These are phyloP conservation scores for Aspergillus mulundensis DNA, from an alignment of 495 filamentous ascomycete species.

Conservation along the genomic window DNA sequence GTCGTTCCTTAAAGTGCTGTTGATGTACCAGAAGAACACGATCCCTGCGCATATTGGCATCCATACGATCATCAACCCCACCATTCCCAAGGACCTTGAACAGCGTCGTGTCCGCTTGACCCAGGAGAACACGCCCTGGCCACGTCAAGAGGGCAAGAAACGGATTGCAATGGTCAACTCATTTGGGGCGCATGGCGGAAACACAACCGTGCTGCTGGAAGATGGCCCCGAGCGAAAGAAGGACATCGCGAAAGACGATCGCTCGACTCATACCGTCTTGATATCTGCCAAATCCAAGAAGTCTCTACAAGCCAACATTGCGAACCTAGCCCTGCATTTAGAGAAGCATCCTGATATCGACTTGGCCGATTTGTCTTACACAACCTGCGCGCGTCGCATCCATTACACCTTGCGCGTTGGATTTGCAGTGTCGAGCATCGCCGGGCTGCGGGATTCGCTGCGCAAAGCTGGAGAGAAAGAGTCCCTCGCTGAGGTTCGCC, in stretches of 20 bases:
- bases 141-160: constrained; percentile 14
- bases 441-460: background rate
- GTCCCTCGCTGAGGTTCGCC: background rate
- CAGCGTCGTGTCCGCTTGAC: constrained; percentile 28
- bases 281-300: constrained; percentile 34
- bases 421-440: constrained; percentile 17
- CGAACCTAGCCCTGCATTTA: constrained; percentile 29
- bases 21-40: constrained; percentile 29
- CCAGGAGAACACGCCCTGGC: constrained; percentile 7
- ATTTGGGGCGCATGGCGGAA: constrained; percentile 29
- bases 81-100: constrained; percentile 24
- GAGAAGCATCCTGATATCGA: constrained; percentile 23
- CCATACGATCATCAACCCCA: constrained; percentile 42
- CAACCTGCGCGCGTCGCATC: constrained; percentile 35
- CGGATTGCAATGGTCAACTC: constrained; percentile 33
- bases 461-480: constrained; percentile 1
- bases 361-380: constrained; percentile 38
- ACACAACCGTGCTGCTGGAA: constrained; percentile 12
- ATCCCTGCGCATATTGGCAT: constrained; percentile 40
- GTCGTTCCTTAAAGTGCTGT: constrained; percentile 31
- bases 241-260: constrained; percentile 3
- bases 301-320: constrained; percentile 35
- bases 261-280: constrained; percentile 17
- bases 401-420: constrained; percentile 40
- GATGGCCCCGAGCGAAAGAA: constrained; percentile 4